These are phyloP conservation scores for Solanum aculeatissimum DNA, from an alignment of 305 asterid genomes.

Conservation along the genomic window DNA sequence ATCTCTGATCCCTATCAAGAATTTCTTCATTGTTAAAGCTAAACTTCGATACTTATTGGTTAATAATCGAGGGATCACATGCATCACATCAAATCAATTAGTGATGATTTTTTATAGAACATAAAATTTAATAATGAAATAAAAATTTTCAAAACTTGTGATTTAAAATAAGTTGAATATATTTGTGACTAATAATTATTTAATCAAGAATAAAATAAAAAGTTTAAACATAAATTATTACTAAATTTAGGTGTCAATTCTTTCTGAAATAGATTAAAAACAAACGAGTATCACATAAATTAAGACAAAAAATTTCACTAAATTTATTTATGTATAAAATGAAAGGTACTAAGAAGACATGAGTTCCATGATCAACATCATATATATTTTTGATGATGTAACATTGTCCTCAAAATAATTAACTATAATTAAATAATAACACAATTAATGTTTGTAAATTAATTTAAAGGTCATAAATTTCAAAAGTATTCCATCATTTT, in stretches of 20 bases:
- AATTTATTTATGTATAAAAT: background rate
- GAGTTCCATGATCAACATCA: background rate
- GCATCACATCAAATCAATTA: too few species aligned
- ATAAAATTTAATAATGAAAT: too few species aligned
- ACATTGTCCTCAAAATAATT: background rate
- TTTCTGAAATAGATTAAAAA: too few species aligned
- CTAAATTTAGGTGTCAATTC: background rate
- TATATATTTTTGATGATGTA: background rate
- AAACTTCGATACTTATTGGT: too few species aligned
- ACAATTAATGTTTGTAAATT: background rate
- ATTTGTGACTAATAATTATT: too few species aligned
- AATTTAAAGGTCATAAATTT: background rate
- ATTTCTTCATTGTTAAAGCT: too few species aligned
- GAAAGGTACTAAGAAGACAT: background rate
- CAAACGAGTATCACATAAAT: too few species aligned
- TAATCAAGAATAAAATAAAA: background rate
- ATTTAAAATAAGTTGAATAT: too few species aligned
- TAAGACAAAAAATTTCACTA: background rate
- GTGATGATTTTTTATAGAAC: too few species aligned
- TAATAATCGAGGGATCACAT: too few species aligned
- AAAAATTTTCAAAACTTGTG: too few species aligned
- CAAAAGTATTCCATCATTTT: background rate
- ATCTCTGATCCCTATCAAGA: too few species aligned
- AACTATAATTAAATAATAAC: background rate
- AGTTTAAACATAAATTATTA: background rate